A percentile compares a stretch with the other conserved stretches of the same genome.
phyloP scores from a whole-genome alignment of 345 rosid species.

The Turritis glabra region DNA sequence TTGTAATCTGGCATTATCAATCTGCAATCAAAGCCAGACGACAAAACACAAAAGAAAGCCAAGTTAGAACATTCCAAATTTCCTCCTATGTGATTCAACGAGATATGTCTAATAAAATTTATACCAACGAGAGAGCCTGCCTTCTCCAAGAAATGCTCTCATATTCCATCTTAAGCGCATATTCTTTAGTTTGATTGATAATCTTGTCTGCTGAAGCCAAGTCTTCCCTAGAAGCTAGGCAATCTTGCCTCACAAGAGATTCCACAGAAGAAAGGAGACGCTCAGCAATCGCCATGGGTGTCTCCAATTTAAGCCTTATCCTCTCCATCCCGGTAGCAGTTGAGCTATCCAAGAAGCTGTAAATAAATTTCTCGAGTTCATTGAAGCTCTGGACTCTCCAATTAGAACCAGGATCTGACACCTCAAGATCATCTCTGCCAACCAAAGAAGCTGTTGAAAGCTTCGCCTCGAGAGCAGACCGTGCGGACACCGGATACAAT shows the following conservation, averaged over 20 bases:
- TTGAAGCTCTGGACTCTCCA: constrained; percentile 59
- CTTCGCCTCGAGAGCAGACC: constrained; percentile 83
- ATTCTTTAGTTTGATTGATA: constrained; percentile 60
- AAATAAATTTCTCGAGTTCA: constrained; percentile 67
- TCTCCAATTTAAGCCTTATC: constrained; percentile 90
- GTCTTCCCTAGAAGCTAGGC: constrained; percentile 61
- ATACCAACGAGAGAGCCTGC: constrained; percentile 66
- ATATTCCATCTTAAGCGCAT: constrained; percentile 59
- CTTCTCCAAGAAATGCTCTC: constrained; percentile 86
- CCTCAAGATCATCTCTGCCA: constrained; percentile 44
- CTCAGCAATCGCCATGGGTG: constrained; percentile 81
- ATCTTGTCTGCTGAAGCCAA: constrained; percentile 54
- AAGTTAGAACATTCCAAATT: constrained; percentile 7
- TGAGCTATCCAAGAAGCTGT: constrained; percentile 85
- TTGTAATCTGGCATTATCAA: constrained; percentile 65
- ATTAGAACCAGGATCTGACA: constrained; percentile 46
- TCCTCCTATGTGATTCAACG: constrained; percentile 23
- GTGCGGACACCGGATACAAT: constrained; percentile 81
- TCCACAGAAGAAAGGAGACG: constrained; percentile 73
- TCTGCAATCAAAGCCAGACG: constrained; percentile 50
- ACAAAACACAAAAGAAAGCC: constrained; percentile 25
- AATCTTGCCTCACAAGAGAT: constrained; percentile 58
- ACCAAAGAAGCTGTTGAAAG: constrained; percentile 54
- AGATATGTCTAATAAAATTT: constrained; percentile 21
- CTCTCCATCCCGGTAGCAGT: constrained; percentile 77